Evolutionary conservation across 306 rosid species (phyloP).

Genomic region (Pterocarpus santalinus): DNA sequence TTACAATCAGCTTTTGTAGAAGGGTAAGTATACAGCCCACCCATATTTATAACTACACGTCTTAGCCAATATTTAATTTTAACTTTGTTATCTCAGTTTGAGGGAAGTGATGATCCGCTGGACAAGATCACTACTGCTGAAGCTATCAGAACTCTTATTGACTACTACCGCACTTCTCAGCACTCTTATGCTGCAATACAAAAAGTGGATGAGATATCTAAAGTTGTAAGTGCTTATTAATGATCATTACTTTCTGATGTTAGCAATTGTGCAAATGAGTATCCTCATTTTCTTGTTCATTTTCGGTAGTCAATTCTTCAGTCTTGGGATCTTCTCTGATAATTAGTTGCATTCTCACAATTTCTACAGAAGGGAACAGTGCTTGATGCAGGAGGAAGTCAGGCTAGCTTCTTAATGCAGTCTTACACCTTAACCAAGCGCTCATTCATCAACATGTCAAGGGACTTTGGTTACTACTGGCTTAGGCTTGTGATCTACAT

Average conservation of each 20-base stretch:
- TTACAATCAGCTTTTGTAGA: not conserved
- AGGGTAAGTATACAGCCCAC: too few species aligned
- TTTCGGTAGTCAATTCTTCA: conserved; percentile 3
- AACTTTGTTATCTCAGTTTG: conserved; percentile 63
- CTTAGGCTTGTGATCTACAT: conserved; percentile 95
- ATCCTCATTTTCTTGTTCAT: not conserved
- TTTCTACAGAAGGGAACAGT: conserved; percentile 86
- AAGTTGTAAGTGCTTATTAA: conserved; percentile 68
- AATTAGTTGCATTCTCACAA: not conserved
- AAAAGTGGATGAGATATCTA: conserved; percentile 85
- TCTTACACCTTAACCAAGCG: conserved; percentile 80
- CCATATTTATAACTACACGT: not conserved
- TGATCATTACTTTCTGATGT: not conserved
- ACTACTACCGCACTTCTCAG: conserved; percentile 77
- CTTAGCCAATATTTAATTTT: conserved; percentile 28
- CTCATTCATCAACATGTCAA: conserved; percentile 93
- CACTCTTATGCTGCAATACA: conserved; percentile 72
- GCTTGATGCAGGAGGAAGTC: conserved; percentile 93
- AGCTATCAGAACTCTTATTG: conserved; percentile 80
- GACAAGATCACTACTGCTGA: conserved; percentile 86
- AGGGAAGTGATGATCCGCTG: conserved; percentile 84
- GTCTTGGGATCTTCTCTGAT: not conserved
- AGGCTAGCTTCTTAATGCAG: conserved; percentile 94
- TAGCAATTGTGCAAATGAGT: not conserved
- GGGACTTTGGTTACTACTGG: conserved; percentile 99